Conservation (phyloP, 768 basidiomycete species). For the Clathrus columnatus region DNA sequence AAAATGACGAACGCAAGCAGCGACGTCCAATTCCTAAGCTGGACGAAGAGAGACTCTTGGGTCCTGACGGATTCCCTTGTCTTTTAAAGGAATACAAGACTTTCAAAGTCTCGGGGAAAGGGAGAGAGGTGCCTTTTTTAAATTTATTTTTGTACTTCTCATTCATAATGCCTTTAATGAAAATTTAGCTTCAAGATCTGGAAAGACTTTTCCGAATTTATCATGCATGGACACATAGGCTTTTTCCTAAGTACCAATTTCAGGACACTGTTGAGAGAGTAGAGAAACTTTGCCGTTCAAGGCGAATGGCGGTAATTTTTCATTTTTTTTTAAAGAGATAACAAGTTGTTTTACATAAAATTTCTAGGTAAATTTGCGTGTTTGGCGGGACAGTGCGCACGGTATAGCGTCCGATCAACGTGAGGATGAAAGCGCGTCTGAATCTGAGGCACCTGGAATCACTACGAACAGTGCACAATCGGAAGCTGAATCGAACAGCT, state of each 20-base stretch:
- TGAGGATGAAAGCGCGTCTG: conserved; percentile 17
- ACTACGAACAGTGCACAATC: not conserved
- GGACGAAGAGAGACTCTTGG: conserved; percentile 41
- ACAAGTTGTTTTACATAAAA: conserved; percentile 1
- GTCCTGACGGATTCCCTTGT: conserved; percentile 67
- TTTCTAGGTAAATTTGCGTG: conserved; percentile 55
- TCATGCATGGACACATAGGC: conserved; percentile 89
- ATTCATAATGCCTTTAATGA: not conserved
- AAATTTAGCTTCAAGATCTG: conserved; percentile 64
- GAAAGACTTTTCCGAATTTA: conserved; percentile 74
- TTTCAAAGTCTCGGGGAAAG: conserved; percentile 81
- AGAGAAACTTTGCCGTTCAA: conserved; percentile 82
- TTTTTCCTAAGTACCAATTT: conserved; percentile 88
- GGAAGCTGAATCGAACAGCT: conserved; percentile 8
- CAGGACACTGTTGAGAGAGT: conserved; percentile 76
- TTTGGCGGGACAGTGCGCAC: conserved; percentile 61
- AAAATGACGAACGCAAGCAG: not conserved
- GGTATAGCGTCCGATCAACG: conserved; percentile 1
- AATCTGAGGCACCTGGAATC: not conserved
- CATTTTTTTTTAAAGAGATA: not conserved
- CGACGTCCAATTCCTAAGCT: conserved; percentile 6
- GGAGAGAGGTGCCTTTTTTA: conserved; percentile 63
- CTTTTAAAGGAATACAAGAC: conserved; percentile 69
- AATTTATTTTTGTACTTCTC: conserved; percentile 1
- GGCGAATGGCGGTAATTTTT: conserved; percentile 67